Base-by-base conservation (phyloP, 148 eudicot genomes). In the Persicaria maculosa region DNA sequence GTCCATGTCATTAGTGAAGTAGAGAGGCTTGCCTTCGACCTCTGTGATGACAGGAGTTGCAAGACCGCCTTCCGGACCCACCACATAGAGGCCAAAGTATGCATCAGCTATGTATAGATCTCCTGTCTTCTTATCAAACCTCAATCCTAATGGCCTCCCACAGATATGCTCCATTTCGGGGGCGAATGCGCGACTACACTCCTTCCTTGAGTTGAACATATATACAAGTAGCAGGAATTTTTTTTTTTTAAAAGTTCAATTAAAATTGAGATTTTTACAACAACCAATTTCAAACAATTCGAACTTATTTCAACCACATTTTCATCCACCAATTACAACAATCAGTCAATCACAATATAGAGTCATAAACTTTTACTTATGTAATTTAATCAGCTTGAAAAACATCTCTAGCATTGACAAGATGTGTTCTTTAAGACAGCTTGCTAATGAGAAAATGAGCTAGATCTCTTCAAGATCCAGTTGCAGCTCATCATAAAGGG, bases 61-160 rank as follows among this genome's bases (percentile, higher is more conserved):
- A 22, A 79, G 72, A n/a, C 86, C 84, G n/a, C 86, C 86, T 57
- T 76, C 68, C 45, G 84, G 76, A 16, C 89, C 97, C n/a, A 93
- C 96, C 5, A 84, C 86, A 6, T 74, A 89, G 55, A 93, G 90
- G 77, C 97, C 96, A 45, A 88, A 78, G 81, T 92, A 92, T 47
- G 97, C 97, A 80, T 88, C 91, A 61, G 87, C 87, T 72, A 88
- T 82, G 52, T 88, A 88, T 47, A 88, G 82, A 74, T 88, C 83
- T 80, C 89, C 87, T 45, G 55, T 85, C 73, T 84, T 88, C 44
- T 40, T 74, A 43, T 88, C 88, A 25, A 88, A 88, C 64, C 77
- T 74, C 8, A 88, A 79, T 31, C 91, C 91, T 19, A 88, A 78
- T 36, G 91, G 89, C 69, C 87, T 83, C 67, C 91, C 89, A 74